A percentile compares a stretch with the other conserved stretches of the same genome.
phyloP scores from a whole-genome alignment of 2,329 filamentous ascomycete genomes.

The Ophiostoma ulmi region DNA sequence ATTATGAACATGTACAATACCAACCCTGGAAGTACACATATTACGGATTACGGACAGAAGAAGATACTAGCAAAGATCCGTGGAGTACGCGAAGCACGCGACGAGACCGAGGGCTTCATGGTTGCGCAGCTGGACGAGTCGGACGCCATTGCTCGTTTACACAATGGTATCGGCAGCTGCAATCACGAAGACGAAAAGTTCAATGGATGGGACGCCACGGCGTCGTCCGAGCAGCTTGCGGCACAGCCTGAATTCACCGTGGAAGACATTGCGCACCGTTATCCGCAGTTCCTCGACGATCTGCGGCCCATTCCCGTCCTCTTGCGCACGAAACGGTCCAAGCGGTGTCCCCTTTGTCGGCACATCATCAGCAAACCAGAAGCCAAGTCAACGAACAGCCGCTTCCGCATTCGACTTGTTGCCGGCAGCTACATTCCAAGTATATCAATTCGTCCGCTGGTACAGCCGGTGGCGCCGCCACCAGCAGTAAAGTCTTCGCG shows the following conservation, averaged over 20 bases:
- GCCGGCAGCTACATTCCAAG: constrained; percentile 84
- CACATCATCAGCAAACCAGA: constrained; percentile 96
- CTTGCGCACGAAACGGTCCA: constrained; percentile 85
- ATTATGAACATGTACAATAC: constrained; percentile 86
- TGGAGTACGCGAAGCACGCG: constrained; percentile 75
- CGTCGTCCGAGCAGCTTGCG: constrained; percentile 45
- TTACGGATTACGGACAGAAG: constrained; percentile 41
- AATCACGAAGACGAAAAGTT: constrained; percentile 19
- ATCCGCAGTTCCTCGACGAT: constrained; percentile 61
- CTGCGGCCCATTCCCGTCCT: constrained; percentile 77
- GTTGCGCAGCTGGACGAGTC: constrained; percentile 58
- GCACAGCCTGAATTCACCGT: constrained; percentile 38
- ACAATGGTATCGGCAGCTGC: constrained; percentile 19
- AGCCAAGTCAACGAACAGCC: constrained; percentile 78
- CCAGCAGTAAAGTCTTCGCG: constrained; percentile 25
- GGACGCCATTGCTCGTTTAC: constrained; percentile 55
- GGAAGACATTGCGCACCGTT: constrained; percentile 45
- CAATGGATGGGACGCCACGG: constrained; percentile 60
- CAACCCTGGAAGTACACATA: background rate
- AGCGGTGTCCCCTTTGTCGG: constrained; percentile 85
- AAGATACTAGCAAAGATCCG: constrained; percentile 62
- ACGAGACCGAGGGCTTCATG: constrained; percentile 65
- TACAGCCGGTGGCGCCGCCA: constrained; percentile 24
- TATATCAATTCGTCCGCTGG: constrained; percentile 64
- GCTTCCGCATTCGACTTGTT: constrained; percentile 88